Conservation (phyloP, 2,329 filamentous ascomycete species). For the Beauveria sp. region DNA sequence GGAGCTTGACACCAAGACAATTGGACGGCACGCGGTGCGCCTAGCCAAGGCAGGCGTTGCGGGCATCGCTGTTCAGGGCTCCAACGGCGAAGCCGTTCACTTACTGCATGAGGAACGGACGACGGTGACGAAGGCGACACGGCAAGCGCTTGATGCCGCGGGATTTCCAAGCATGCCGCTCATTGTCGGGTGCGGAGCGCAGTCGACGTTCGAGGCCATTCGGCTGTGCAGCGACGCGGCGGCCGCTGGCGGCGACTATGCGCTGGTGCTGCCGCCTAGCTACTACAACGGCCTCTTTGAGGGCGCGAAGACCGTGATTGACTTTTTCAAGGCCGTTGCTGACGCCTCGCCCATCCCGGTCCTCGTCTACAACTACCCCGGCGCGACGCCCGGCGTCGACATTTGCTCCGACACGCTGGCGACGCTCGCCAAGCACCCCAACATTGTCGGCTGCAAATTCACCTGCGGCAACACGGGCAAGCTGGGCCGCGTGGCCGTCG, state of each 20-base stretch:
- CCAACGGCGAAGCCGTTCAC: slow-evolving; percentile 77
- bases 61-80: slow-evolving; percentile 70
- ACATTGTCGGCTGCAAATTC: slow-evolving; percentile 62
- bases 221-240: slow-evolving; percentile 62
- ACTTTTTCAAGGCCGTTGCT: slow-evolving; percentile 60
- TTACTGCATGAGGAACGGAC: slow-evolving; percentile 63
- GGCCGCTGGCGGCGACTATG: slow-evolving; percentile 64
- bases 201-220: slow-evolving; percentile 67
- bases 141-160: slow-evolving; percentile 56
- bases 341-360: slow-evolving; percentile 54
- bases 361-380: slow-evolving; percentile 63
- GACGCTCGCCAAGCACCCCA: slow-evolving; percentile 50
- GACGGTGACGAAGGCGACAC: slow-evolving; percentile 60
- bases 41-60: slow-evolving; percentile 68
- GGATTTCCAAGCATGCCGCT: slow-evolving; percentile 61
- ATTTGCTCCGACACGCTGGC: slow-evolving; percentile 56
- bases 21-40: slow-evolving; percentile 54
- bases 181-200: slow-evolving; percentile 68
- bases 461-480: slow-evolving; percentile 67
- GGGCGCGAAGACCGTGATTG: slow-evolving; percentile 44
- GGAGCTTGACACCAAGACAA: slow-evolving; percentile 57
- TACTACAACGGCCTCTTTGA: slow-evolving; percentile 67
- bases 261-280: slow-evolving; percentile 65
- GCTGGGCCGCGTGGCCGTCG: slow-evolving; percentile 54
- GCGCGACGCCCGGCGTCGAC: slow-evolving; percentile 56